phyloP scores from a whole-genome alignment of 495 filamentous ascomycete species.

The Xylaria castorea region DNA sequence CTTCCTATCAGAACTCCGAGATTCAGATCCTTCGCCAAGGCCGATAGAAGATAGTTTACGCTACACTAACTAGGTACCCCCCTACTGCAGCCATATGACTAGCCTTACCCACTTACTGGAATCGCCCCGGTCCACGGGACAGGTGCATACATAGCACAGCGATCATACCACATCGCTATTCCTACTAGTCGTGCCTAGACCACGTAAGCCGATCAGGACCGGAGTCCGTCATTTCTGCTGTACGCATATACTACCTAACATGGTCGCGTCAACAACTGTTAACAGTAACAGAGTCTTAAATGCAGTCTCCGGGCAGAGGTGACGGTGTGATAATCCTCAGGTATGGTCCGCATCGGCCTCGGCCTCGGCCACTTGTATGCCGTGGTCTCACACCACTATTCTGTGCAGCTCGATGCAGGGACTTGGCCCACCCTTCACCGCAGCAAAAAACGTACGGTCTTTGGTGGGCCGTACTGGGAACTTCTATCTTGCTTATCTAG shows the following conservation, averaged over 20 bases:
- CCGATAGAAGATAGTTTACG: slow-evolving; percentile 3
- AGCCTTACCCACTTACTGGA: slow-evolving; percentile 17
- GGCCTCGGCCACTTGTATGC: neutral
- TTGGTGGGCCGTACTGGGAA: neutral
- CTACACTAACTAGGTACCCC: neutral
- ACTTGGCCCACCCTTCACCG: neutral
- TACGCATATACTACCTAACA: neutral
- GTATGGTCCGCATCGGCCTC: neutral
- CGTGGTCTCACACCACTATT: neutral
- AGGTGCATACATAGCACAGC: neutral
- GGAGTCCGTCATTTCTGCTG: neutral
- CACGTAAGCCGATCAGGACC: slow-evolving; percentile 2
- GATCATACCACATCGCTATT: neutral
- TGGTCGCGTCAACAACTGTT: neutral
- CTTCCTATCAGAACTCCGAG: slow-evolving; percentile 9
- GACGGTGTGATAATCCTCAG: neutral
- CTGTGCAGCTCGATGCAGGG: slow-evolving; percentile 11
- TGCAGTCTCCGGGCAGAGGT: neutral
- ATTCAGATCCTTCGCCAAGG: slow-evolving; percentile 24
- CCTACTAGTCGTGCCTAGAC: neutral
- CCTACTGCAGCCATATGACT: slow-evolving; percentile 22
- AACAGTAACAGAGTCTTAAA: neutral
- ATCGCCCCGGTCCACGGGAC: slow-evolving; percentile 11
- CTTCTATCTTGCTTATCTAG: neutral
- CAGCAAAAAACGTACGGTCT: slow-evolving; percentile 12